These are phyloP conservation scores for Hypoxylon sp. DNA, from an alignment of 2,329 filamentous ascomycete genomes.

Conservation along the genomic window DNA sequence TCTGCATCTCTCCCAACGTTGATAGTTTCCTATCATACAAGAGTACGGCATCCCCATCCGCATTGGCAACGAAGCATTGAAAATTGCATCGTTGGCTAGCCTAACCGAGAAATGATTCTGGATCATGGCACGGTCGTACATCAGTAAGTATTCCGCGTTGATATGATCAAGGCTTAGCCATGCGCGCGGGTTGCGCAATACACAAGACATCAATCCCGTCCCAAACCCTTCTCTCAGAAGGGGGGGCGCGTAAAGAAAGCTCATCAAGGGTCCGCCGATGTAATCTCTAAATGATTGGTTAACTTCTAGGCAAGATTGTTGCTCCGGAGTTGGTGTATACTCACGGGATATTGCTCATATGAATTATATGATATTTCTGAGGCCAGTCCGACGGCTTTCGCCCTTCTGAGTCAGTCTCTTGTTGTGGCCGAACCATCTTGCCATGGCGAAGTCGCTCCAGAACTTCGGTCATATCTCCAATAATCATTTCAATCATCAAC, in stretches of 20 bases:
- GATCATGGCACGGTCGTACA: slow-evolving; percentile 47
- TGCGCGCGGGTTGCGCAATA: slow-evolving; percentile 47
- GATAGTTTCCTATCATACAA: slow-evolving; percentile 3
- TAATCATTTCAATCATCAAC: slow-evolving; percentile 47
- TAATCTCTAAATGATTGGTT: slow-evolving; percentile 46
- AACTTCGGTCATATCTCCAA: slow-evolving; percentile 51
- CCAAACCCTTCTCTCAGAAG: slow-evolving; percentile 45
- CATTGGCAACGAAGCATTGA: not conserved
- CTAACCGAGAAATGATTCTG: slow-evolving; percentile 47
- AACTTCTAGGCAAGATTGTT: not conserved
- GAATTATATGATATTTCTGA: slow-evolving; percentile 47
- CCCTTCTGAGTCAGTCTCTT: not conserved
- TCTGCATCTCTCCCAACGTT: slow-evolving; percentile 30
- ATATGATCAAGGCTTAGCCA: slow-evolving; percentile 47
- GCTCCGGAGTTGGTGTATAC: slow-evolving; percentile 18
- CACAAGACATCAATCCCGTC: slow-evolving; percentile 46
- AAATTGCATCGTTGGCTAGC: not conserved
- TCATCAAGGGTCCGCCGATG: slow-evolving; percentile 48
- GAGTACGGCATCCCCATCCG: not conserved
- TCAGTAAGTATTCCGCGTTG: slow-evolving; percentile 51
- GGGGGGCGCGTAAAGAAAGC: slow-evolving; percentile 45
- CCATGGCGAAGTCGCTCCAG: slow-evolving; percentile 50
- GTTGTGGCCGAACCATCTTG: slow-evolving; percentile 41
- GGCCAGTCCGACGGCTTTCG: slow-evolving; percentile 43
- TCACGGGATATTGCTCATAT: slow-evolving; percentile 53